Conservation (phyloP, 2,329 filamentous ascomycete genomes). For the Dothideomycetidae sp. region DNA sequence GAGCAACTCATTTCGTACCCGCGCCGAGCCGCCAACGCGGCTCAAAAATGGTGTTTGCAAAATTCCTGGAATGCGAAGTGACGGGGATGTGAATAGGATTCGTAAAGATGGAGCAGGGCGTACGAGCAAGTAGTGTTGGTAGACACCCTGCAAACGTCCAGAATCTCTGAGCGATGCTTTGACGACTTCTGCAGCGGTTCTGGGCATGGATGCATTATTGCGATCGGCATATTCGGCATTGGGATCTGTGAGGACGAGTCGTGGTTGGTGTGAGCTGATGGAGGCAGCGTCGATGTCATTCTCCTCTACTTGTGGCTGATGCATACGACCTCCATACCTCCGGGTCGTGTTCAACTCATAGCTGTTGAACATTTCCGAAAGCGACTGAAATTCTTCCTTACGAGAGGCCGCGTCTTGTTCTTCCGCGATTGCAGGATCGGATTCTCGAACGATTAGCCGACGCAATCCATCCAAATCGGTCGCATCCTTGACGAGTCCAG, state of each 20-base stretch:
- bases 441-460: constrained; percentile 19
- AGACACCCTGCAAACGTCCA: constrained; percentile 7
- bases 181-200: neutral
- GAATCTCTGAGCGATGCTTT: neutral
- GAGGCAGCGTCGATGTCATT: constrained; percentile 27
- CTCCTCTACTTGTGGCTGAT: constrained; percentile 38
- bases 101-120: constrained; percentile 51
- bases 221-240: constrained; percentile 20
- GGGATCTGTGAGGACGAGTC: constrained; percentile 36
- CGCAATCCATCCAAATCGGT: constrained; percentile 50
- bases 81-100: constrained; percentile 55
- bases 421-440: constrained; percentile 20
- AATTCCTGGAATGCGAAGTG: constrained; percentile 52
- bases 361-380: constrained; percentile 57
- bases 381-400: constrained; percentile 50
- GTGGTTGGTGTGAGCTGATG: constrained; percentile 24
- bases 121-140: constrained; percentile 44
- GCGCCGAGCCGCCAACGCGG: constrained; percentile 27
- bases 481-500: constrained; percentile 51
- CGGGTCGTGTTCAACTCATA: constrained; percentile 51
- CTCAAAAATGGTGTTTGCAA: constrained; percentile 35
- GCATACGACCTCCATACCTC: constrained; percentile 49
- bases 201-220: neutral
- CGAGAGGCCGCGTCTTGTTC: constrained; percentile 23
- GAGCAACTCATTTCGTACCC: constrained; percentile 25